Evolutionary conservation across 139 green algal species (phyloP).

Genomic region (Haematococcus lacustris): DNA sequence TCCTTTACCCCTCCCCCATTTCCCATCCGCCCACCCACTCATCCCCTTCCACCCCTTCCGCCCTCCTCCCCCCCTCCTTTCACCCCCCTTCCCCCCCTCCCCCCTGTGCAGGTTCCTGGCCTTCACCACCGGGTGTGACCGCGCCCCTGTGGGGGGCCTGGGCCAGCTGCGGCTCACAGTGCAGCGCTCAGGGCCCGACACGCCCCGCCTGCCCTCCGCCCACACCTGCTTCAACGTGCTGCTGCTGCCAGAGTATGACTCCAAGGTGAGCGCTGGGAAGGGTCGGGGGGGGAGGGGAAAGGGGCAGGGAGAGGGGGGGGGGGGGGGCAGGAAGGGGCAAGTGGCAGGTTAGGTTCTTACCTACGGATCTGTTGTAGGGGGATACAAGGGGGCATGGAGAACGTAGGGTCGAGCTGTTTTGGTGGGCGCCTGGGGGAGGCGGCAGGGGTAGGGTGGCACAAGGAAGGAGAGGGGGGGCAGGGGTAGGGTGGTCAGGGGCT

Average conservation of each 20-base stretch:
- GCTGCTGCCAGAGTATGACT: constrained; percentile 67
- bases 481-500: too few species aligned
- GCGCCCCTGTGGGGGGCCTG: constrained; percentile 44
- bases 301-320: not conserved
- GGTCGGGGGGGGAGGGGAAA: not conserved
- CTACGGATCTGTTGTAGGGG: not conserved
- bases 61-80: too few species aligned
- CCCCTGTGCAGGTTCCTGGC: constrained; percentile 24
- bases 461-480: too few species aligned
- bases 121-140: constrained; percentile 45
- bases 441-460: too few species aligned
- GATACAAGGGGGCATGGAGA: not conserved
- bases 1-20: too few species aligned
- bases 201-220: constrained; percentile 64
- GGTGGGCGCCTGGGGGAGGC: too few species aligned
- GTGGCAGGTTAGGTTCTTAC: not conserved
- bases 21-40: too few species aligned
- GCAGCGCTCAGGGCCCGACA: constrained; percentile 44
- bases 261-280: constrained; percentile 7
- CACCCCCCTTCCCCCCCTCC: too few species aligned
- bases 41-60: too few species aligned
- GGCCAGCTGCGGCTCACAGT: constrained; percentile 24
- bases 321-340: not conserved
- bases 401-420: not conserved
- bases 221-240: constrained; percentile 91